Evolutionary conservation across 257 asterid species (phyloP).

Genomic region (Salvia splendens): DNA sequence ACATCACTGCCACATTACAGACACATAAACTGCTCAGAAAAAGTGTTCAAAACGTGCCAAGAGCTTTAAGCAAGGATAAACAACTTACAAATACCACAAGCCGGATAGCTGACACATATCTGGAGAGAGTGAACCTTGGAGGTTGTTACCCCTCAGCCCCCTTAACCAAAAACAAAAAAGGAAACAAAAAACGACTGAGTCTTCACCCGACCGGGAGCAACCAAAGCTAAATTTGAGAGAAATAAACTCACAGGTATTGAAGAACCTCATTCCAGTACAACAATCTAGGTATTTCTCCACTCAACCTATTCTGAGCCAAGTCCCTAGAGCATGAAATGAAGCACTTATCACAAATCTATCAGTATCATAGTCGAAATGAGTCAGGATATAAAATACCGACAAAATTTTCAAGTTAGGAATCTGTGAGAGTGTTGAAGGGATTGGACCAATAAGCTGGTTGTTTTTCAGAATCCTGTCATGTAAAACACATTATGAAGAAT

Average conservation of each 20-base stretch:
- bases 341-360: neutral
- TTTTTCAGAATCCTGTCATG: conserved; percentile 64
- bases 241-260: conserved; percentile 74
- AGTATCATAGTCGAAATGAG: neutral
- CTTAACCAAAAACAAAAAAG: conserved; percentile 31
- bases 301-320: conserved; percentile 83
- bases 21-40: neutral
- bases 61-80: neutral
- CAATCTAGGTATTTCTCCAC: conserved; percentile 94
- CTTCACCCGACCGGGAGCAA: neutral
- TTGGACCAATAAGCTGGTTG: conserved; percentile 86
- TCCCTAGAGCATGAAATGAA: conserved; percentile 48
- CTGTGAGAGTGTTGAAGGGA: conserved; percentile 96
- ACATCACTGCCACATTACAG: conserved; percentile 66
- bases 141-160: conserved; percentile 88
- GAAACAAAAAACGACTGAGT: too few relatives aligned
- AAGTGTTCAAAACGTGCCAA: neutral
- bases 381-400: conserved; percentile 45
- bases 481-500: neutral
- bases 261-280: conserved; percentile 96
- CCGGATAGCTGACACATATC: conserved; percentile 97
- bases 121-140: conserved; percentile 82
- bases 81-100: conserved; percentile 95
- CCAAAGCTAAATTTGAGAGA: neutral
- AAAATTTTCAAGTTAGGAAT: conserved; percentile 84